Percentiles rank a stretch among this genome's conserved stretches.
phyloP scores from a whole-genome alignment of 1,284 basidiomycete species.

The Fomitopsis betulina region DNA sequence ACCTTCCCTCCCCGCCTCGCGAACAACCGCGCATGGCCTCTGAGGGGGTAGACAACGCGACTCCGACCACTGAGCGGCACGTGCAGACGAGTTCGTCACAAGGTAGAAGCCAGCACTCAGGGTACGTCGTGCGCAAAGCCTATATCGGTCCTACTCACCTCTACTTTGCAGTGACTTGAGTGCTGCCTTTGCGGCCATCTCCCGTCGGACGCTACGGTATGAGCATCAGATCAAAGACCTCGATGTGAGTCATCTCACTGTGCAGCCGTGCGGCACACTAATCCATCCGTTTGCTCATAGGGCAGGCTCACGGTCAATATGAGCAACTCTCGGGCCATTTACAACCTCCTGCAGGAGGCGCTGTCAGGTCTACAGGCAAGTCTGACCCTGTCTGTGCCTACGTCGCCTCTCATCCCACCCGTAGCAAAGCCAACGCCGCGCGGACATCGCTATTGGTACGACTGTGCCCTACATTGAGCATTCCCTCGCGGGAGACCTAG shows the following conservation, averaged over 20 bases:
- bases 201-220: slow-evolving; percentile 47
- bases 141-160: neutral
- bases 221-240: slow-evolving; percentile 67
- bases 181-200: slow-evolving; percentile 11
- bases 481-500: slow-evolving; percentile 54
- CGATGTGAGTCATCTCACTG: slow-evolving; percentile 40
- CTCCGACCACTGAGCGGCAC: slow-evolving; percentile 1
- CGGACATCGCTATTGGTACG: slow-evolving; percentile 47
- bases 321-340: slow-evolving; percentile 67
- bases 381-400: neutral
- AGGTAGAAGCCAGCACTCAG: slow-evolving; percentile 14
- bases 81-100: neutral
- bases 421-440: slow-evolving; percentile 55
- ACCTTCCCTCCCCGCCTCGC: neutral
- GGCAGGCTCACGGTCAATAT: slow-evolving; percentile 59
- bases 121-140: slow-evolving; percentile 4
- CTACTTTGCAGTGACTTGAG: neutral
- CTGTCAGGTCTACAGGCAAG: slow-evolving; percentile 53
- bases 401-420: neutral
- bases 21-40: neutral
- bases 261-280: neutral
- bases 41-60: neutral
- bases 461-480: slow-evolving; percentile 57
- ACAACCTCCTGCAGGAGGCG: slow-evolving; percentile 59
- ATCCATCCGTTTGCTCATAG: slow-evolving; percentile 29